A percentile compares a stretch with the other conserved stretches of the same genome.
phyloP scores from a whole-genome alignment of 257 asterid species.

The Scutellaria barbata region DNA sequence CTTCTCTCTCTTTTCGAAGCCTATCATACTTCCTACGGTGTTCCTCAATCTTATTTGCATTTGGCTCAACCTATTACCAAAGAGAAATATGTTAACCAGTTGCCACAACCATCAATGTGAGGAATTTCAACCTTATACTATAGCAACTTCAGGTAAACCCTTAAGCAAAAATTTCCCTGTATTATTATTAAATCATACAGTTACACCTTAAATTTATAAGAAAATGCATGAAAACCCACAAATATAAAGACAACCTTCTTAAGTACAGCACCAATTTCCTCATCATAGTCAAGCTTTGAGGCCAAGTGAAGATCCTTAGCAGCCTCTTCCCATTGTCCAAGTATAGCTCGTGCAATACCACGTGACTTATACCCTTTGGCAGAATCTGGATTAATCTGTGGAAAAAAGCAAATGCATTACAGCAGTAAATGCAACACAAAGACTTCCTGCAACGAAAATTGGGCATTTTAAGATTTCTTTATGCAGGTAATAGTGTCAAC shows the following conservation, averaged over 20 bases:
- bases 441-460: not conserved
- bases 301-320: conserved; percentile 95
- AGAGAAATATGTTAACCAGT: not conserved
- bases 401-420: conserved; percentile 16
- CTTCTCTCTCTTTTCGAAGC: conserved; percentile 88
- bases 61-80: conserved; percentile 81
- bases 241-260: conserved; percentile 66
- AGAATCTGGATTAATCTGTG: conserved; percentile 94
- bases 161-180: not conserved
- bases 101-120: not conserved
- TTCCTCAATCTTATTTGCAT: conserved; percentile 89
- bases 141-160: not conserved
- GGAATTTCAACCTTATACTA: not conserved
- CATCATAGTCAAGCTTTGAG: conserved; percentile 90
- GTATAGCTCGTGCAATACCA: conserved; percentile 90
- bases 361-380: conserved; percentile 98
- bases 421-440: not conserved
- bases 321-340: conserved; percentile 93
- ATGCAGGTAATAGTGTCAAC: not conserved
- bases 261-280: conserved; percentile 83
- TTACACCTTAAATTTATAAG: not conserved
- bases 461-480: not conserved
- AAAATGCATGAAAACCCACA: conserved; percentile 1
- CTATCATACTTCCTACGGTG: conserved; percentile 89
- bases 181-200: not conserved